These are phyloP conservation scores for Starmerella gropengiesseri DNA, from an alignment of 805 yeast genomes.

Conservation along the genomic window DNA sequence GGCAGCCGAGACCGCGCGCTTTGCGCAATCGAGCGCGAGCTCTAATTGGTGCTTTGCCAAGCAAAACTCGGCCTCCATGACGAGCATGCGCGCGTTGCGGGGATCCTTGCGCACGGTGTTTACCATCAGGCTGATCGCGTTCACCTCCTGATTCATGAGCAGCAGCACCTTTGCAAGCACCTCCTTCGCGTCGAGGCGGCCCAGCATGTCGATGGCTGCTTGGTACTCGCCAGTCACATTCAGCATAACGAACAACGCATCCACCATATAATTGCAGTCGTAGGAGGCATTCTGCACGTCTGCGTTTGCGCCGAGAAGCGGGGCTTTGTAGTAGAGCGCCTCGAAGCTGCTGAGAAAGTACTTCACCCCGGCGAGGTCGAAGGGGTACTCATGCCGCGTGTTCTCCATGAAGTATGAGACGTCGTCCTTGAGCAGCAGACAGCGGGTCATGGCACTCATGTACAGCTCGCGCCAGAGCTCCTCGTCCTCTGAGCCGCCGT, in stretches of 20 bases:
- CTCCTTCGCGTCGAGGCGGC: conserved; percentile 42
- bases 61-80: conserved; percentile 55
- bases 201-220: conserved; percentile 49
- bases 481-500: conserved; percentile 29
- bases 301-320: conserved; percentile 53
- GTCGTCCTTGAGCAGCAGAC: conserved; percentile 67
- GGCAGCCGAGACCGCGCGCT: conserved; percentile 49
- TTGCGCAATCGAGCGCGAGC: conserved; percentile 49
- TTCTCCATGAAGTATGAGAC: conserved; percentile 70
- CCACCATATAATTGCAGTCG: conserved; percentile 58
- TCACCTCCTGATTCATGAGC: conserved; percentile 36
- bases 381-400: conserved; percentile 74
- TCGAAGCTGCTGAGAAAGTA: conserved; percentile 57
- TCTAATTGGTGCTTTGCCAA: conserved; percentile 42
- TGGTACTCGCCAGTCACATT: conserved; percentile 55
- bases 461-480: conserved; percentile 40
- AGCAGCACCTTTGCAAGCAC: conserved; percentile 37
- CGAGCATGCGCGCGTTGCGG: conserved; percentile 47
- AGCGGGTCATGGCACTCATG: conserved; percentile 61
- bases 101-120: conserved; percentile 35
- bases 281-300: conserved; percentile 59
- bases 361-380: conserved; percentile 37
- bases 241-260: conserved; percentile 55
- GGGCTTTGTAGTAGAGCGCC: conserved; percentile 53
- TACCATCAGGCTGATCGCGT: conserved; percentile 39